Conservation (phyloP, 2,329 filamentous ascomycete species). For the Pyrenophora graminea region DNA sequence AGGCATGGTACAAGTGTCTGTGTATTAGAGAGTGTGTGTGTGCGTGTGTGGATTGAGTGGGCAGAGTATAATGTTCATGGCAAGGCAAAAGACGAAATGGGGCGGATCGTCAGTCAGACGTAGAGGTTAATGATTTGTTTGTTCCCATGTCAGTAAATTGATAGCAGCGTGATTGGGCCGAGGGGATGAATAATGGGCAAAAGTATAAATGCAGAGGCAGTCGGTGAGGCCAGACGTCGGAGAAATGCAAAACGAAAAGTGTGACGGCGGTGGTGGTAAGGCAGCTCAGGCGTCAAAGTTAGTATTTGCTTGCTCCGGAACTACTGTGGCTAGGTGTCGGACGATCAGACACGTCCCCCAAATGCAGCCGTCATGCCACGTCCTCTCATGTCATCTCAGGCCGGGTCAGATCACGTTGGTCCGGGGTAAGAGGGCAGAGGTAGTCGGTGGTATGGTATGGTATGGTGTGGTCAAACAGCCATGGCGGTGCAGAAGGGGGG, state of each 20-base stretch:
- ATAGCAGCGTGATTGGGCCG: not conserved
- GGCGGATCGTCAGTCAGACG: not conserved
- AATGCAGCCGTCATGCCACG: not conserved
- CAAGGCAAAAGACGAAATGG: too few relatives aligned
- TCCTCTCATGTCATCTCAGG: not conserved
- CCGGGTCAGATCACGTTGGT: too few relatives aligned
- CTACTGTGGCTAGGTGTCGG: not conserved
- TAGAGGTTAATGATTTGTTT: conserved; percentile 9
- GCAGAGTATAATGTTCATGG: too few relatives aligned
- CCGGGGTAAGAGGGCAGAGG: too few relatives aligned
- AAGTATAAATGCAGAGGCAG: not conserved
- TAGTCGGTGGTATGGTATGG: too few relatives aligned
- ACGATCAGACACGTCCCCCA: not conserved
- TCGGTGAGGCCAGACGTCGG: conserved; percentile 9
- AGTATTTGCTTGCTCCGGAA: not conserved
- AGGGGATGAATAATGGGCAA: too few relatives aligned
- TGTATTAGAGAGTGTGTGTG: not conserved
- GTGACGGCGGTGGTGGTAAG: not conserved
- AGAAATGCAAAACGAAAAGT: conserved; percentile 14
- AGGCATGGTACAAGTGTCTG: conserved; percentile 2
- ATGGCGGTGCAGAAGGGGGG: not conserved
- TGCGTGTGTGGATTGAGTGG: too few relatives aligned
- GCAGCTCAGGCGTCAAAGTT: not conserved
- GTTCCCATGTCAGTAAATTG: not conserved
- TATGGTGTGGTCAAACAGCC: too few relatives aligned